Base-by-base conservation (phyloP, 2,329 filamentous ascomycete genomes). In the Clarireedia paspali region DNA sequence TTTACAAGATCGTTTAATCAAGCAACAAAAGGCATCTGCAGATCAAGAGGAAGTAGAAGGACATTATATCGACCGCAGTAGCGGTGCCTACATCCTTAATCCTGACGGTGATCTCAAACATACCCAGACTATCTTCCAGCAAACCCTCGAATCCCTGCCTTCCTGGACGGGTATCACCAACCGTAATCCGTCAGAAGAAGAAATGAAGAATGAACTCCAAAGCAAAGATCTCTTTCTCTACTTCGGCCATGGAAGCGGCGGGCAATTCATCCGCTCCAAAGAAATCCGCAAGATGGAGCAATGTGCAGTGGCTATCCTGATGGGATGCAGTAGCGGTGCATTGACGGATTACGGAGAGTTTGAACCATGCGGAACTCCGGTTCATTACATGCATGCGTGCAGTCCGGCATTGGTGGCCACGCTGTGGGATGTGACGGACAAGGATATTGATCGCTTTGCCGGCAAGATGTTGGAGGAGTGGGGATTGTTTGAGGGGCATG, bases 391-490 rank as follows among this genome's bases (percentile, higher is more conserved):
- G 72, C 84, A 92, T 63, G 91, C 91, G 0, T 92, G 90, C 1
- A 84, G 81, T 63, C 91, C 90, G 3, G 91, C 92, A 0, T 83
- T 97, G 9, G 84, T 97, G 2, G 94, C 91, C 47, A 96, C 91
- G 15, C 77, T 99, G 39, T 99, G 94, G 94, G 94, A 99, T 71
- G 94, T 99, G 50, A 99, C 94, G 9, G 94, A 99, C 70, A 89
- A 89, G 66, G 94, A 99, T 70, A 96, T 96, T 70, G 95, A 99
- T 74, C 87, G 91, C 17, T 95, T 96, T 70, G 88, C 91, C 0
- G 83, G 86, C 36, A 78, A 80, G 26, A 76, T 88, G 2, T 88
- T 96, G 69, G 88, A 94, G 68, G 80, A 87, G 64, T 99, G 94
- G 94, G 94, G 94, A 0, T 70, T 99, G 40, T 68, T 70, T 49